A percentile compares a stretch with the other conserved stretches of the same genome.
phyloP scores from a whole-genome alignment of 192 early-diverging fungal genomes.

The Cladochytrium replicatum region DNA sequence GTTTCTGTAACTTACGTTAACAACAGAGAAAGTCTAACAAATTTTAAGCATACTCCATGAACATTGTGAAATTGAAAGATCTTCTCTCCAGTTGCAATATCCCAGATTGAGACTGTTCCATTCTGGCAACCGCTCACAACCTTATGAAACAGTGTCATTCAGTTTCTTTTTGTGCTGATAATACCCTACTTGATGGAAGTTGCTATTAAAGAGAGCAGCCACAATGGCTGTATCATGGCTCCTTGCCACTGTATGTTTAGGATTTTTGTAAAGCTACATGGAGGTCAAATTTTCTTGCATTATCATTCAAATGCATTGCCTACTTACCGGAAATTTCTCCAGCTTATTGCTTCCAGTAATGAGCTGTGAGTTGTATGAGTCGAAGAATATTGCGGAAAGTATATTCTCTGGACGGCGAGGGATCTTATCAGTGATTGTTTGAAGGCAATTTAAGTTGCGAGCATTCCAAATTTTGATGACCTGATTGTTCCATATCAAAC shows the following conservation, averaged over 20 bases:
- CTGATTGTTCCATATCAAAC: constrained; percentile 4
- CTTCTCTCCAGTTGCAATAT: constrained; percentile 40
- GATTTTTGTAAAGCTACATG: constrained; percentile 34
- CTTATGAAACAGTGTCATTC: neutral
- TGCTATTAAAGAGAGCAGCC: constrained; percentile 48
- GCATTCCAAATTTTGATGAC: constrained; percentile 56
- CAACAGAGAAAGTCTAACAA: constrained; percentile 3
- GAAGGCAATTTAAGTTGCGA: constrained; percentile 45
- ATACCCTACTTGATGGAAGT: constrained; percentile 44
- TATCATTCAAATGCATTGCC: neutral
- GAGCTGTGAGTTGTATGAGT: constrained; percentile 35
- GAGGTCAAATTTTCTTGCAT: constrained; percentile 8
- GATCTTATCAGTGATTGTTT: constrained; percentile 48
- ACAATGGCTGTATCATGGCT: constrained; percentile 43
- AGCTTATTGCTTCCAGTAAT: constrained; percentile 46
- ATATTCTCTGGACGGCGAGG: constrained; percentile 47
- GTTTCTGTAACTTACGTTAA: constrained; percentile 18
- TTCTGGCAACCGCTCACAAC: constrained; percentile 42
- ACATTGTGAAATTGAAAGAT: constrained; percentile 52
- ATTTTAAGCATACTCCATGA: constrained; percentile 45
- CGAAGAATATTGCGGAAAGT: constrained; percentile 46
- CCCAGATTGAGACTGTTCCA: constrained; percentile 48
- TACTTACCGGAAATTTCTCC: constrained; percentile 39
- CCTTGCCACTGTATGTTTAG: constrained; percentile 22
- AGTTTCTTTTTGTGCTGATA: neutral